A percentile compares a stretch with the other conserved stretches of the same genome.
Conservation (phyloP, 2,329 filamentous ascomycete species). For the Aspergillus jensenii region DNA sequence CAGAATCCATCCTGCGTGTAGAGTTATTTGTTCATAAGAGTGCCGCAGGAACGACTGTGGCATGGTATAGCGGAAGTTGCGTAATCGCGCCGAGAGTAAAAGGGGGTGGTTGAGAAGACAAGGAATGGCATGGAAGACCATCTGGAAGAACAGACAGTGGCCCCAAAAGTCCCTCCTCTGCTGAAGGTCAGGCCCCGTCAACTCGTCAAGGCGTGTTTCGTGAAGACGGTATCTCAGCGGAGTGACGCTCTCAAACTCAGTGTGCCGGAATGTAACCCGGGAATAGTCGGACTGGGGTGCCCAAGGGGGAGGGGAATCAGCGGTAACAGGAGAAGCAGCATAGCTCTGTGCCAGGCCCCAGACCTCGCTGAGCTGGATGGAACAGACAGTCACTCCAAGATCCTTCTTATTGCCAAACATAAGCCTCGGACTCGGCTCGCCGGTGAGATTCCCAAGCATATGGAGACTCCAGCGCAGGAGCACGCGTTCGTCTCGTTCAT, state of each 20-base stretch:
- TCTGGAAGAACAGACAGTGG: conserved; percentile 50
- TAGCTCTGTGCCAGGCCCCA: conserved; percentile 49
- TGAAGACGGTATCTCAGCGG: conserved; percentile 49
- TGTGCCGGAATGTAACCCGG: conserved; percentile 45
- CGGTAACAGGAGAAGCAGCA: conserved; percentile 40
- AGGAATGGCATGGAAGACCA: conserved; percentile 49
- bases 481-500: conserved; percentile 22
- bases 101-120: conserved; percentile 52
- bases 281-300: conserved; percentile 50
- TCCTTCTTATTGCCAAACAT: conserved; percentile 14
- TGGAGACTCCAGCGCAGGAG: conserved; percentile 35
- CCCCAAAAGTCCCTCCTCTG: conserved; percentile 49
- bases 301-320: conserved; percentile 42
- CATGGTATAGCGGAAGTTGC: conserved; percentile 49
- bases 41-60: conserved; percentile 53
- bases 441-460: conserved; percentile 39
- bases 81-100: conserved; percentile 47
- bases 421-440: conserved; percentile 18
- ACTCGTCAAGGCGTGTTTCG: conserved; percentile 45
- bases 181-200: conserved; percentile 36
- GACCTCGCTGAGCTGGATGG: conserved; percentile 42
- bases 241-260: conserved; percentile 50
- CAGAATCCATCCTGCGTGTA: conserved; percentile 50
- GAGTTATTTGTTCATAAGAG: conserved; percentile 48
- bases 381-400: conserved; percentile 41